phyloP scores from a whole-genome alignment of 352 stramenopile species.

The Phytophthora pistaciae region DNA sequence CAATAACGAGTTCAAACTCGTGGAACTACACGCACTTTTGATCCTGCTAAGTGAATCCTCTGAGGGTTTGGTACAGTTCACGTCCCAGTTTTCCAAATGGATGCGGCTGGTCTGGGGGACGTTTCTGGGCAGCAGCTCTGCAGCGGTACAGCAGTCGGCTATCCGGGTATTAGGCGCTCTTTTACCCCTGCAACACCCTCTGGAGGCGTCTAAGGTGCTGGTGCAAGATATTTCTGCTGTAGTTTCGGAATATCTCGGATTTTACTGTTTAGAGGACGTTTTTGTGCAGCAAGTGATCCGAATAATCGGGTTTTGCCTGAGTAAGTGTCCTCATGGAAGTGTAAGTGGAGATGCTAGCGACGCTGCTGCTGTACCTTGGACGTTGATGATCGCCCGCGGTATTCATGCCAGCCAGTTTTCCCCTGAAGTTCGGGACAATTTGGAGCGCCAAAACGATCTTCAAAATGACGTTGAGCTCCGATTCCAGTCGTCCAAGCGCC shows the following conservation, averaged over 20 bases:
- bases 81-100: conserved; percentile 49
- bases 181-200: conserved; percentile 47
- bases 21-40: conserved; percentile 55
- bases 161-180: conserved; percentile 64
- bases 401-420: conserved; percentile 49
- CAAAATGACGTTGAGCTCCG: conserved; percentile 28
- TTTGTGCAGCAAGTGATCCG: conserved; percentile 62
- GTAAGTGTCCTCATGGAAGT: conserved; percentile 30
- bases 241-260: conserved; percentile 20
- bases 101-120: conserved; percentile 59
- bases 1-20: conserved; percentile 19
- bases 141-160: conserved; percentile 69
- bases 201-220: conserved; percentile 26
- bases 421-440: conserved; percentile 3
- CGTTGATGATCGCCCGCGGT: conserved; percentile 35
- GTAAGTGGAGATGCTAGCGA: not conserved
- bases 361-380: conserved; percentile 27
- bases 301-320: conserved; percentile 54
- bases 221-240: not conserved
- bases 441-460: conserved; percentile 16
- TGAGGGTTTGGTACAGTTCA: conserved; percentile 56
- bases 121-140: conserved; percentile 55
- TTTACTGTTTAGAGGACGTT: conserved; percentile 31
- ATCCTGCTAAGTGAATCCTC: conserved; percentile 59
- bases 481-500: conserved; percentile 35